Evolutionary conservation across 2,329 filamentous ascomycete genomes (phyloP).

Genomic region (Aspergillus novoparasiticus): DNA sequence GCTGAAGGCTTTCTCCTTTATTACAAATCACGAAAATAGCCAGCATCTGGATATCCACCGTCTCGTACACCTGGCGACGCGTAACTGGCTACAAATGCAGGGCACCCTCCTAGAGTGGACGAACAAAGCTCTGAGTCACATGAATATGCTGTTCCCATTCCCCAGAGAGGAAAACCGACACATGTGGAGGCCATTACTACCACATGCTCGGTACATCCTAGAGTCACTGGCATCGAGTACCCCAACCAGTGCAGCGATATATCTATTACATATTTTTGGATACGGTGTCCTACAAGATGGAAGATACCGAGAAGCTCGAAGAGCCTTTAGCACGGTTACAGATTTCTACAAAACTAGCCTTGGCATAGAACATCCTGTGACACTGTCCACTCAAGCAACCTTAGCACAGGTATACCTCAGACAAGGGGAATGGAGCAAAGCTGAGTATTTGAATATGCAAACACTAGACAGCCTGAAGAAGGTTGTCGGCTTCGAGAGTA

Average conservation of each 20-base stretch:
- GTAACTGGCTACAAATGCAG: neutral
- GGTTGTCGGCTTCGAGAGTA: neutral
- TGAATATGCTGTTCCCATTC: neutral
- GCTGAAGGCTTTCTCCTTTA: neutral
- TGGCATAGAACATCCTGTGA: neutral
- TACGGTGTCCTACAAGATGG: neutral
- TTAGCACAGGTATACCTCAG: neutral
- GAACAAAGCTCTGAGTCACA: neutral
- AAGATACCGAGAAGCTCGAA: neutral
- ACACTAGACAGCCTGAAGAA: neutral
- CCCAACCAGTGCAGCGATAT: neutral
- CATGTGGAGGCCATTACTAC: neutral
- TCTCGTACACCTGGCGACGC: constrained; percentile 3
- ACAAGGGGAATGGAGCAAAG: neutral
- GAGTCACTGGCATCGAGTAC: neutral
- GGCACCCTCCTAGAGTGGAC: neutral
- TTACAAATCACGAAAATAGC: neutral
- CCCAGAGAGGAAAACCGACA: neutral
- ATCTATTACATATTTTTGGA: neutral
- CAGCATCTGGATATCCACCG: neutral
- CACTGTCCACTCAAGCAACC: neutral
- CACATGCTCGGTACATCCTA: neutral
- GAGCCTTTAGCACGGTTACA: neutral
- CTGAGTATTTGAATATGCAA: neutral
- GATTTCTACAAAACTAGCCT: neutral